Evolutionary conservation across 768 basidiomycete genomes (phyloP).

Genomic region (Bullera alba): DNA sequence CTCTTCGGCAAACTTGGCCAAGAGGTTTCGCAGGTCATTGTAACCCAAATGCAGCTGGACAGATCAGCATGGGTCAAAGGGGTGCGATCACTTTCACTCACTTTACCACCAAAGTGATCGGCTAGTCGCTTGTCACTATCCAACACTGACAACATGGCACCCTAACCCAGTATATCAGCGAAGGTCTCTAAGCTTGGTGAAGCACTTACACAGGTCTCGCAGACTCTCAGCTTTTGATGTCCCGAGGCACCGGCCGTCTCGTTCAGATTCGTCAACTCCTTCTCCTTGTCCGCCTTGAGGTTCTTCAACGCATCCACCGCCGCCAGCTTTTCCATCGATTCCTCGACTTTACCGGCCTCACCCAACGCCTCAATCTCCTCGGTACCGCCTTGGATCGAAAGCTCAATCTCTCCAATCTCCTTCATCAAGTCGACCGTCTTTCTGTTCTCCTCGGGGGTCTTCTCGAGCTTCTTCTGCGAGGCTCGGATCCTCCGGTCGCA

Average conservation of each 20-base stretch:
- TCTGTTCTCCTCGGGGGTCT: slow-evolving; percentile 99
- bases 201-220: slow-evolving; percentile 76
- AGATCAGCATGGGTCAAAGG: slow-evolving; percentile 3
- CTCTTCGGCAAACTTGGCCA: slow-evolving; percentile 81
- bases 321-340: slow-evolving; percentile 94
- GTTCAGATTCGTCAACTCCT: slow-evolving; percentile 89
- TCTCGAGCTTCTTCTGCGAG: slow-evolving; percentile 90
- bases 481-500: slow-evolving; percentile 92
- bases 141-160: slow-evolving; percentile 95
- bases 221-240: slow-evolving; percentile 99
- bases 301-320: slow-evolving; percentile 96
- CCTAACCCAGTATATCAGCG: slow-evolving; percentile 5
- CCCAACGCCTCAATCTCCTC: slow-evolving; percentile 94
- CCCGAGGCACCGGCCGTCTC: slow-evolving; percentile 98
- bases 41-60: slow-evolving; percentile 95
- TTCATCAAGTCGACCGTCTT: slow-evolving; percentile 98
- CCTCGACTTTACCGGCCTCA: slow-evolving; percentile 98
- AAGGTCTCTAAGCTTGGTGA: neutral
- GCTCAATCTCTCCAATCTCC: slow-evolving; percentile 98
- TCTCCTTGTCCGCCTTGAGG: slow-evolving; percentile 95
- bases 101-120: slow-evolving; percentile 99
- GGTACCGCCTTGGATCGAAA: slow-evolving; percentile 96
- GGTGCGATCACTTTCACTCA: slow-evolving; percentile 47
- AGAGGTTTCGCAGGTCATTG: slow-evolving; percentile 92
- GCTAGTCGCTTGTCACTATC: slow-evolving; percentile 98